Base-by-base conservation (phyloP, 176 grass and related monocot genomes). In the Oryza glumipatula region DNA sequence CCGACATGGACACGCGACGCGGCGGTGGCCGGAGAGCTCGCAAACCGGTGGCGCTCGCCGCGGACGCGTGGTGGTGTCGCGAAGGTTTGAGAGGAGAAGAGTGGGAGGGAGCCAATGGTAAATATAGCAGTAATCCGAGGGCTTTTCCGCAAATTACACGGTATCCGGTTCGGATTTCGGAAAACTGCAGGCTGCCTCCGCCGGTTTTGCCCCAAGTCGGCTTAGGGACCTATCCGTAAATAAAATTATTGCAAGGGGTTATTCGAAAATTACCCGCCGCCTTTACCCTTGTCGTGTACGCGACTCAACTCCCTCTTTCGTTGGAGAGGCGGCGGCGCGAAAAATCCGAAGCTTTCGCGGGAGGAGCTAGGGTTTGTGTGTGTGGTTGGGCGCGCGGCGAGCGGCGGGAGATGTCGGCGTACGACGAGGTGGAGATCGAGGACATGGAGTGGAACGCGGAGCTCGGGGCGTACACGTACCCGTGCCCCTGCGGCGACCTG, bases 341-440 rank as follows among this genome's bases (percentile, higher is more conserved):
- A 79, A 79, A 43, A 28, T 39, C 33, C 44, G 15, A 78, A 68
- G 22, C n/a, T 23, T 44, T 26, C 63, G 70, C 12, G 11, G 49
- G 36, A 11, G 22, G 73, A 21, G 45, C 64, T 87, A 91, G 89
- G 89, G 85, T 87, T 91, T 52, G 17, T 41, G 41, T 52, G 17
- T 30, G n/a, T 19, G 19, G 14, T 44, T 21, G 7, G 0, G 15
- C 5, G 16, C 1, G n/a, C 80, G 43, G 63, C 28, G 28, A 30
- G 28, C 67, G 33, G 33, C 33, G 4, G 35, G 80, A 76, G 86
- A 83, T 84, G 87, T 92, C 92, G 96, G 90, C 96, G 85, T 98
- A 98, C 93, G 96, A 98, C 83, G 96, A 98, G 39, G 96, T 98
- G 80, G 96, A 98, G 88, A 95, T 98, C 89, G 96, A 98, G 91